Evolutionary conservation across 2,329 filamentous ascomycete species (phyloP).

Genomic region (Penicillium sp.): DNA sequence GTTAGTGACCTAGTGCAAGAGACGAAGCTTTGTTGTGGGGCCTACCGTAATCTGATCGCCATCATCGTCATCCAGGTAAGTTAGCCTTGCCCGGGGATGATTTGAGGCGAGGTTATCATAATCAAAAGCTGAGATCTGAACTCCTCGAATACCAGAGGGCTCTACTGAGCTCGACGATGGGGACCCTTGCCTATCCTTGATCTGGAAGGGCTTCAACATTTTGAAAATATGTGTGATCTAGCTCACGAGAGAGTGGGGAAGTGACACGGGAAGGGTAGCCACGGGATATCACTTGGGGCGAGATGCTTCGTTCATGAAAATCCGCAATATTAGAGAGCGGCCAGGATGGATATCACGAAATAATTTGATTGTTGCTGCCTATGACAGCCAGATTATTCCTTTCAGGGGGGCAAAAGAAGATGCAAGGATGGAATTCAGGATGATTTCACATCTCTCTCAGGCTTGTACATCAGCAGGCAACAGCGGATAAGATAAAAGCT

Average conservation of each 20-base stretch:
- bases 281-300: neutral
- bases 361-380: constrained; percentile 16
- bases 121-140: constrained; percentile 42
- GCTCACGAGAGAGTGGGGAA: constrained; percentile 8
- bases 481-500: constrained; percentile 23
- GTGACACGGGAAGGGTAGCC: constrained; percentile 5
- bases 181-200: constrained; percentile 36
- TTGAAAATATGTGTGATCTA: constrained; percentile 4
- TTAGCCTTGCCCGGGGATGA: constrained; percentile 44
- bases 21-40: neutral
- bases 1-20: constrained; percentile 13
- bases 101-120: constrained; percentile 45
- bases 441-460: constrained; percentile 14
- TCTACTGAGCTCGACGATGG: constrained; percentile 1
- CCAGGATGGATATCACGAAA: constrained; percentile 4
- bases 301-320: neutral
- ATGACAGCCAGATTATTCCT: neutral
- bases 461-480: constrained; percentile 17
- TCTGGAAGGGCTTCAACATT: constrained; percentile 45
- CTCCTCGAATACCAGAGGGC: constrained; percentile 19
- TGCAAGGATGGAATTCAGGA: constrained; percentile 8
- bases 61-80: constrained; percentile 49
- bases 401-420: neutral
- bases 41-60: constrained; percentile 50
- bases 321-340: neutral